These are phyloP conservation scores for Phytophthora brassicae DNA, from an alignment of 352 stramenopile species.

Conservation along the genomic window DNA sequence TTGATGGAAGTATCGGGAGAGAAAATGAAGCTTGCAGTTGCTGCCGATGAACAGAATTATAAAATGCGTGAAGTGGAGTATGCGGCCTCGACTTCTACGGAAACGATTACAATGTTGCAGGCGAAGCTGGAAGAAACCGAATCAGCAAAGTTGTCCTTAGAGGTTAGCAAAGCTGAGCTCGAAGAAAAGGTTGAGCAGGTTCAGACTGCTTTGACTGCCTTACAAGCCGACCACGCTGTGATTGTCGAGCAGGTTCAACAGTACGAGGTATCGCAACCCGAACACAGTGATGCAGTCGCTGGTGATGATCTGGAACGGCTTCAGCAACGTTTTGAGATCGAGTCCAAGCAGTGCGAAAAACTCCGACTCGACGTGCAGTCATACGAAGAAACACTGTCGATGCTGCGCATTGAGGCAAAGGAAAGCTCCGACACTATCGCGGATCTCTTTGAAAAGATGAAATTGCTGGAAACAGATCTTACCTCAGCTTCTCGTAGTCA, in stretches of 20 bases:
- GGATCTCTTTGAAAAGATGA: conserved; percentile 42
- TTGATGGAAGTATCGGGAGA: conserved; percentile 57
- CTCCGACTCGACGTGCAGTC: conserved; percentile 67
- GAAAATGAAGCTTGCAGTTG: conserved; percentile 36
- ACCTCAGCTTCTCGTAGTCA: conserved; percentile 16
- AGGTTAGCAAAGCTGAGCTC: conserved; percentile 28
- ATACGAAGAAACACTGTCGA: conserved; percentile 58
- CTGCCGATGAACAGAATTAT: conserved; percentile 14
- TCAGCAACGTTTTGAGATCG: conserved; percentile 44
- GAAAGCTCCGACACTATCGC: conserved; percentile 40
- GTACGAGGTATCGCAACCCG: background rate
- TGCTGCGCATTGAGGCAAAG: conserved; percentile 63
- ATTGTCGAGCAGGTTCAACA: conserved; percentile 17
- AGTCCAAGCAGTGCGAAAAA: conserved; percentile 37
- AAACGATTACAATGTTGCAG: conserved; percentile 17
- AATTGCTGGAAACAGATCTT: conserved; percentile 36
- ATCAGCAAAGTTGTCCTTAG: conserved; percentile 12
- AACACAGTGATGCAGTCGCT: conserved; percentile 1
- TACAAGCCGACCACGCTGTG: conserved; percentile 22
- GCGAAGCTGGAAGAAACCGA: conserved; percentile 15
- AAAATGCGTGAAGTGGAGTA: conserved; percentile 25
- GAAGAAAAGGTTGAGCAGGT: conserved; percentile 21
- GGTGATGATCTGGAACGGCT: conserved; percentile 22
- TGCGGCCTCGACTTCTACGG: conserved; percentile 8
- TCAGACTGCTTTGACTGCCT: conserved; percentile 15